Evolutionary conservation across 495 filamentous ascomycete genomes (phyloP).

Genomic region (Xylaria cubensis): DNA sequence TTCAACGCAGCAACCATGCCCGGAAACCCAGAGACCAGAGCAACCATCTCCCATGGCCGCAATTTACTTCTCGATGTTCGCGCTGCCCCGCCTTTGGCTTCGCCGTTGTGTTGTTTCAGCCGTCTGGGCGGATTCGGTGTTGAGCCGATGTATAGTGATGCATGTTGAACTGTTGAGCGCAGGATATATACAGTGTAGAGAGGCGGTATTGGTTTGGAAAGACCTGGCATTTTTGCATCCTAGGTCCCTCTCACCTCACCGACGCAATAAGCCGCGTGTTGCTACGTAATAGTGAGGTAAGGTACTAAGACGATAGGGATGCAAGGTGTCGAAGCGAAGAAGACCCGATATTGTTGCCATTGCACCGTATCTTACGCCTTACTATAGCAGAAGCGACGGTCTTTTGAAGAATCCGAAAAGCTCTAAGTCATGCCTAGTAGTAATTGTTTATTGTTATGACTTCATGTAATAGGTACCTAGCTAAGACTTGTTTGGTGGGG

Average conservation of each 20-base stretch:
- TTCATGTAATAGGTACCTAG: background rate
- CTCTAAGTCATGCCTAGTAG: background rate
- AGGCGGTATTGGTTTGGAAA: conserved; percentile 59
- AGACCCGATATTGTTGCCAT: background rate
- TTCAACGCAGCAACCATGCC: conserved; percentile 86
- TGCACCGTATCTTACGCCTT: background rate
- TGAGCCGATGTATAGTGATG: conserved; percentile 83
- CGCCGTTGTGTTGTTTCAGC: conserved; percentile 88
- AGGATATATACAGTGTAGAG: conserved; percentile 79
- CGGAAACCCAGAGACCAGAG: conserved; percentile 87
- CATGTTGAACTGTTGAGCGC: conserved; percentile 72
- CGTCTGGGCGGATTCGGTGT: conserved; percentile 86
- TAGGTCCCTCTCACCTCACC: background rate
- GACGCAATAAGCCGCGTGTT: background rate
- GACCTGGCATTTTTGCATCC: conserved; percentile 41
- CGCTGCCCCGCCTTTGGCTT: conserved; percentile 76
- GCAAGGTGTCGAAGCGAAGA: background rate
- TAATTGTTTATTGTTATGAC: background rate
- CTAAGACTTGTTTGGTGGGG: background rate
- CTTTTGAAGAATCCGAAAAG: background rate
- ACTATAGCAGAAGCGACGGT: background rate
- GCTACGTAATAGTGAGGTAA: background rate
- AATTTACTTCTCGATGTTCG: conserved; percentile 69
- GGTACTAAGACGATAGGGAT: background rate
- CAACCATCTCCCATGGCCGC: conserved; percentile 93